Conservation (phyloP, 257 asterid genomes). For the Scutellaria baicalensis region DNA sequence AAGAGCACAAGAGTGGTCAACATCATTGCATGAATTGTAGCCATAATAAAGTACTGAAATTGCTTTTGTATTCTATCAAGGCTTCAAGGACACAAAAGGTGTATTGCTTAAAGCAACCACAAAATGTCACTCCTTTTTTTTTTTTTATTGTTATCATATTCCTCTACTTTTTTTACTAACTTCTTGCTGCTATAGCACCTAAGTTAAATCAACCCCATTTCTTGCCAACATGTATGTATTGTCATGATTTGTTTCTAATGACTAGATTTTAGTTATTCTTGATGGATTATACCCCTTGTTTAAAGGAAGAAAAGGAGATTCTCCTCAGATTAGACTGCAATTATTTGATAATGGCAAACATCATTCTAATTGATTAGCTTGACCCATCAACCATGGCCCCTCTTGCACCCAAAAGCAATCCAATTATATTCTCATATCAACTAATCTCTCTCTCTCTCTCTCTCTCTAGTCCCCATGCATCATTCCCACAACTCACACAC, state of each 20-base stretch:
- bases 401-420: slow-evolving; percentile 36
- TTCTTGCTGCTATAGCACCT: not conserved
- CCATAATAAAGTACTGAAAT: slow-evolving; percentile 19
- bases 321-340: slow-evolving; percentile 18
- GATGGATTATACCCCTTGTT: not conserved
- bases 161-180: slow-evolving; percentile 17
- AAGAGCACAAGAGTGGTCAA: slow-evolving; percentile 12
- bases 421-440: slow-evolving; percentile 36
- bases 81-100: slow-evolving; percentile 37
- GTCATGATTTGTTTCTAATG: too few species aligned
- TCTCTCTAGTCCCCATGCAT: slow-evolving; percentile 80
- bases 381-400: slow-evolving; percentile 40
- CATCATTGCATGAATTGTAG: slow-evolving; percentile 27
- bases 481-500: slow-evolving; percentile 17
- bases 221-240: too few species aligned
- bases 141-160: slow-evolving; percentile 8
- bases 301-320: slow-evolving; percentile 25
- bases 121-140: slow-evolving; percentile 26
- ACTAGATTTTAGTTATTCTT: not conserved
- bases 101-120: slow-evolving; percentile 12
- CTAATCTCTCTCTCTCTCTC: slow-evolving; percentile 24
- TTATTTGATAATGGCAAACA: slow-evolving; percentile 46
- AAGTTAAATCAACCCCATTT: not conserved
- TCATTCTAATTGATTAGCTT: slow-evolving; percentile 23
- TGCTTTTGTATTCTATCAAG: slow-evolving; percentile 23